Evolutionary conservation across 306 rosid species (phyloP), one percentile per base, ranked within the genome.

Genomic region (Cicer cuneatum): DNA sequence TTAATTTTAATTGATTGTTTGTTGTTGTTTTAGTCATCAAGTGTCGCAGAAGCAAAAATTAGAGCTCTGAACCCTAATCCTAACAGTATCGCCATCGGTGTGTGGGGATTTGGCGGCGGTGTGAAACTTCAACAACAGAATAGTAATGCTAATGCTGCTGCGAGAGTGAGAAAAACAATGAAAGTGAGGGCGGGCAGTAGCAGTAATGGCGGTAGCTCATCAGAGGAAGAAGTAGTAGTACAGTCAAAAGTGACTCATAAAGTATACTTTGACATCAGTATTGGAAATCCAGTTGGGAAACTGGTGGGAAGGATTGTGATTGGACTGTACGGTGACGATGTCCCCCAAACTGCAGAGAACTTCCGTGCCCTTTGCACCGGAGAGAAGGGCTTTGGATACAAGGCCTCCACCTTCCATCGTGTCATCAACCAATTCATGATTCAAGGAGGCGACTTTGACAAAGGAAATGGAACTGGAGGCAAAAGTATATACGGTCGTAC

Each of bases 311-410:
- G 93, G 81, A 73, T 94, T 81, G 96, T 94, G 62, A 94, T 94
- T 76, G 97, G 98, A 41, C 85, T 94, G 61, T 94, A n/a, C 73
- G 98, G 98, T 39, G 96, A 94, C 56, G 98, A 91, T 81, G 98
- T 94, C 45, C 98, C 98, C 69, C 93, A 91, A 76, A 91, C 96
- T 2, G 87, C 83, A 0, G 98, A 94, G 87, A 94, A 92, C 72
- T 94, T 94, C 79, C 96, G 98, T 18, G 91, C 98, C 59, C 97
- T 94, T 71, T 94, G 96, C 78, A 94, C 98, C n/a, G 97, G 97
- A 42, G 97, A 94, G 85, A 94, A 94, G 76, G 98, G 99, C 49
- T 94, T 92, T 79, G 99, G 99, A 54, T 94, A 72, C 84, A 92
- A 88, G 83, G 88, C 86, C 13, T 91, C 97, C 16, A 29, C 89